phyloP scores from a whole-genome alignment of 345 rosid genomes.

The Citrus inodora region DNA sequence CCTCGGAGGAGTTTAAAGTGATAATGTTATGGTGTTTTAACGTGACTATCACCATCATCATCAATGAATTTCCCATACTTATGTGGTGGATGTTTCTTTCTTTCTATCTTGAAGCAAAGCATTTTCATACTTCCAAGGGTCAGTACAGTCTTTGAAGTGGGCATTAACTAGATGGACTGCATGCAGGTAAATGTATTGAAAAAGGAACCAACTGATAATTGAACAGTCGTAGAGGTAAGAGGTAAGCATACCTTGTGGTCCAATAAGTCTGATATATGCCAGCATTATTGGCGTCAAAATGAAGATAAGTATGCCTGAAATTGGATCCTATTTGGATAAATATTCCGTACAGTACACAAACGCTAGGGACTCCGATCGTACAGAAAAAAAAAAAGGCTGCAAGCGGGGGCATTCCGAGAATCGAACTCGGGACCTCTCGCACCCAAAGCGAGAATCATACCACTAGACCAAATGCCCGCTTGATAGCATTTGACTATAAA shows the following conservation, averaged over 20 bases:
- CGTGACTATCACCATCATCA: background rate
- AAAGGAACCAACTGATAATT: constrained; percentile 15
- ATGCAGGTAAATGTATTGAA: constrained; percentile 56
- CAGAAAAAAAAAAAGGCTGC: background rate
- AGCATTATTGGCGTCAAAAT: constrained; percentile 66
- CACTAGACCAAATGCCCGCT: constrained; percentile 80
- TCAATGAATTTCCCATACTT: background rate
- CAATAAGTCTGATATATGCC: constrained; percentile 54
- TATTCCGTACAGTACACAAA: constrained; percentile 79
- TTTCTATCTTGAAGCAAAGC: constrained; percentile 56
- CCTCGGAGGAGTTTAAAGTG: background rate
- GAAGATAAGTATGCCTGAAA: constrained; percentile 21
- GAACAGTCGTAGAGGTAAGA: background rate
- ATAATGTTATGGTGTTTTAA: background rate
- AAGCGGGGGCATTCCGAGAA: constrained; percentile 20
- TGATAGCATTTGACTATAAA: accelerated
- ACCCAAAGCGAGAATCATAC: constrained; percentile 93
- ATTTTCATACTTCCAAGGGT: constrained; percentile 81
- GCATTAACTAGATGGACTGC: constrained; percentile 87
- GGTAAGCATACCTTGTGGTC: constrained; percentile 66
- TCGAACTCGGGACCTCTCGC: constrained; percentile 67
- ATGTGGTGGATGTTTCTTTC: background rate
- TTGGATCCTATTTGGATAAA: constrained; percentile 69
- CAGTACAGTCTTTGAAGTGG: constrained; percentile 57
- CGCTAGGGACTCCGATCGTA: background rate